These are phyloP conservation scores for Solanum medicagineum DNA, from an alignment of 257 asterid species.

Conservation along the genomic window DNA sequence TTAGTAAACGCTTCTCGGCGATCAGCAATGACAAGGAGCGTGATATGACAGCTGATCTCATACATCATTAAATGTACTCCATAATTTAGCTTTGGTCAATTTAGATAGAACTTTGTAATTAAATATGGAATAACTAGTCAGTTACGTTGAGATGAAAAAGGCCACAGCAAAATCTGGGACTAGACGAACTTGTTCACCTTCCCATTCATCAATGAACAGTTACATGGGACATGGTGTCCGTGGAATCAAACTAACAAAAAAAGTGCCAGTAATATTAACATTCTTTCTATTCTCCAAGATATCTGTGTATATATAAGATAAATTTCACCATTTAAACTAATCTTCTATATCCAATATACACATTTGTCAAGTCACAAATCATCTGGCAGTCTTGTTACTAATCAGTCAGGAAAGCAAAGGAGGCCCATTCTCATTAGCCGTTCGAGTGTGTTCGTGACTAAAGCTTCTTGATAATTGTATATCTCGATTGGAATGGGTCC, in stretches of 20 bases:
- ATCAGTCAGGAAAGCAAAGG: slow-evolving; percentile 23
- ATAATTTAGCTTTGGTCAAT: neutral
- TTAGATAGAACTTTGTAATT: neutral
- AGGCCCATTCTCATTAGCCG: slow-evolving; percentile 79
- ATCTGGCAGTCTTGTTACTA: neutral
- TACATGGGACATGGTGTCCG: neutral
- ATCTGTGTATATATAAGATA: neutral
- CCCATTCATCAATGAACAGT: neutral
- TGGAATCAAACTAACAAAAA: neutral
- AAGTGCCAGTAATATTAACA: neutral
- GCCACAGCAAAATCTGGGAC: neutral
- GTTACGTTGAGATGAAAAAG: neutral
- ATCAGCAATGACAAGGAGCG: neutral
- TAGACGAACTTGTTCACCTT: neutral
- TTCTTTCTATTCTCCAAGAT: neutral
- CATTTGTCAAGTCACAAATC: slow-evolving; percentile 1
- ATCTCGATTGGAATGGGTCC: slow-evolving; percentile 65
- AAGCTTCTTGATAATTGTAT: slow-evolving; percentile 71
- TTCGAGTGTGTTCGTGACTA: slow-evolving; percentile 51
- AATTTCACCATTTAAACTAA: neutral
- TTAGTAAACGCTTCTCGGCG: neutral
- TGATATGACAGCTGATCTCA: neutral
- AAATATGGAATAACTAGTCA: neutral
- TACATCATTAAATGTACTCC: too few relatives aligned
- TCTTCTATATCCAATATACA: neutral